These are phyloP conservation scores for Marasmius fiardii DNA, from an alignment of 1,284 basidiomycete genomes.

Conservation along the genomic window DNA sequence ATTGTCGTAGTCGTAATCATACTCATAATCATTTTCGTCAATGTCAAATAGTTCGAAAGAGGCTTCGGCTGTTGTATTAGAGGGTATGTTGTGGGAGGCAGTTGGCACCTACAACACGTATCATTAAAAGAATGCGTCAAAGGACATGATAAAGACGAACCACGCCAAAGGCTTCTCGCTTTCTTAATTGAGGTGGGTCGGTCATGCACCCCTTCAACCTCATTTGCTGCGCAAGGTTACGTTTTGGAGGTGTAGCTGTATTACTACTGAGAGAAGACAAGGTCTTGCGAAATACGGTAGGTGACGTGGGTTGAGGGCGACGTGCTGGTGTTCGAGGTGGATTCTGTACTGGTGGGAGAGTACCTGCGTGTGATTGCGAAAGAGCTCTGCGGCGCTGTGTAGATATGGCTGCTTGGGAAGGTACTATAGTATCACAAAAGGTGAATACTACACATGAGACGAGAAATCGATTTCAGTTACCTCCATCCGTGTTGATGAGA, in stretches of 20 bases:
- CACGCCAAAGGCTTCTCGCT: conserved; percentile 50
- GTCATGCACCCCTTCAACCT: conserved; percentile 69
- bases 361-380: conserved; percentile 37
- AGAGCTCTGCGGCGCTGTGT: conserved; percentile 60
- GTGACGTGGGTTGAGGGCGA: conserved; percentile 14
- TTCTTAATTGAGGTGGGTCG: conserved; percentile 65
- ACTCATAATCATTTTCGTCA: conserved; percentile 62
- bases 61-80: conserved; percentile 27
- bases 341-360: conserved; percentile 20
- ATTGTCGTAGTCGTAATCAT: conserved; percentile 31
- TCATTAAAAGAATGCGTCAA: conserved; percentile 5
- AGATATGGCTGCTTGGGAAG: conserved; percentile 59
- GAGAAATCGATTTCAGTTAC: conserved; percentile 23
- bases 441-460: conserved; percentile 12
- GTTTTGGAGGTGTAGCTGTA: conserved; percentile 62
- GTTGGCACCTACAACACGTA: conserved; percentile 25
- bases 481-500: conserved; percentile 41
- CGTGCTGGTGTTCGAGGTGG: conserved; percentile 16
- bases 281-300: conserved; percentile 12
- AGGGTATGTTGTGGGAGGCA: conserved; percentile 25
- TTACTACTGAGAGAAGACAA: conserved; percentile 20
- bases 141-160: conserved; percentile 28
- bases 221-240: conserved; percentile 50
- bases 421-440: conserved; percentile 37
- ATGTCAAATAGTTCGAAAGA: conserved; percentile 67